Conservation (phyloP, 345 rosid genomes). For the Aethionema arabicum region DNA sequence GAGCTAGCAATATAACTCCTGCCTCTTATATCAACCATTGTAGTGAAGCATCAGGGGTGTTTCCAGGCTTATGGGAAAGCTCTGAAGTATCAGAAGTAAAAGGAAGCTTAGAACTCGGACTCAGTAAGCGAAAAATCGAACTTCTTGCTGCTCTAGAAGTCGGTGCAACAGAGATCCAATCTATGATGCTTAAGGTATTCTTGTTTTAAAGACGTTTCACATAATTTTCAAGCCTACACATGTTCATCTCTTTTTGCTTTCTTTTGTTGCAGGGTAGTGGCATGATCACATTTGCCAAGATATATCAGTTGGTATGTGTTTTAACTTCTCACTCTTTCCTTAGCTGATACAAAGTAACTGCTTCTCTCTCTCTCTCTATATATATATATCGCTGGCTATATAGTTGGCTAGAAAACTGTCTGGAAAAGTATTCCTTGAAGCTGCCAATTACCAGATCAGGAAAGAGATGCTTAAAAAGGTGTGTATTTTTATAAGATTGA, state of each 20-base stretch:
- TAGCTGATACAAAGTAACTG: slow-evolving; percentile 15
- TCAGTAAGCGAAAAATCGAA: slow-evolving; percentile 65
- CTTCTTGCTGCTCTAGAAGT: slow-evolving; percentile 57
- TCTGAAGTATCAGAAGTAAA: slow-evolving; percentile 39
- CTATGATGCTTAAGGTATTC: slow-evolving; percentile 75
- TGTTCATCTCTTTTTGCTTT: slow-evolving; percentile 8
- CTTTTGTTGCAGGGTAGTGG: slow-evolving; percentile 62
- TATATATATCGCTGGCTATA: too few relatives aligned
- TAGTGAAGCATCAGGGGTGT: slow-evolving; percentile 67
- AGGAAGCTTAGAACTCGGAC: slow-evolving; percentile 65
- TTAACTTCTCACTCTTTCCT: slow-evolving; percentile 24
- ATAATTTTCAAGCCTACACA: slow-evolving; percentile 9
- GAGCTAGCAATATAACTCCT: background rate
- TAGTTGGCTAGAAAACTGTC: slow-evolving; percentile 68
- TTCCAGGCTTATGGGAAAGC: slow-evolving; percentile 54
- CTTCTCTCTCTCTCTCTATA: slow-evolving; percentile 5
- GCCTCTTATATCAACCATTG: slow-evolving; percentile 36
- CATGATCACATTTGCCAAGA: slow-evolving; percentile 66
- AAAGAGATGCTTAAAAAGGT: slow-evolving; percentile 79
- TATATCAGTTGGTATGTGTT: slow-evolving; percentile 66
- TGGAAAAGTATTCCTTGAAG: slow-evolving; percentile 65
- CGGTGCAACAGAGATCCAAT: slow-evolving; percentile 58
- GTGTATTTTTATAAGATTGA: slow-evolving; percentile 11
- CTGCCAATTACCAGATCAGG: slow-evolving; percentile 84
- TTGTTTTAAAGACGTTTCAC: background rate